A percentile compares a stretch with the other conserved stretches of the same genome.
phyloP scores from a whole-genome alignment of 2,329 filamentous ascomycete species.

The Paecilomyces dactylethromorphus region DNA sequence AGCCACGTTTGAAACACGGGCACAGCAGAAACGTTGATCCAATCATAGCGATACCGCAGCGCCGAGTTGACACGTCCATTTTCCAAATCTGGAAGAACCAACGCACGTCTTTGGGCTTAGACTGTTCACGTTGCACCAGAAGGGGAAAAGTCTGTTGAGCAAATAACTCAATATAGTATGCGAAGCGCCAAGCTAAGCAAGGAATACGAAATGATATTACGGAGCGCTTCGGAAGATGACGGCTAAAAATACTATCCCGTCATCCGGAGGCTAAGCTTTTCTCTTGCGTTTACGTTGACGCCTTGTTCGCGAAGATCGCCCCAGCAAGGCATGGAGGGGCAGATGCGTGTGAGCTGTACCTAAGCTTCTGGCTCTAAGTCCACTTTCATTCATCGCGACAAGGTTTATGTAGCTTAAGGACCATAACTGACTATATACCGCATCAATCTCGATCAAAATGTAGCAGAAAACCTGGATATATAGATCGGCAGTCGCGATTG shows the following conservation, averaged over 20 bases:
- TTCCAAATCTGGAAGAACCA: neutral
- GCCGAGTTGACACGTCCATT: neutral
- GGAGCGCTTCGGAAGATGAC: neutral
- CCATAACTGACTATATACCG: no score
- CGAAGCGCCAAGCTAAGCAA: neutral
- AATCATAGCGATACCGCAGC: neutral
- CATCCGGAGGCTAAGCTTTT: neutral
- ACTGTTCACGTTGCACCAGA: neutral
- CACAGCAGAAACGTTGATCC: neutral
- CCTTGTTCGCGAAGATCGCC: neutral
- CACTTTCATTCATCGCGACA: no score
- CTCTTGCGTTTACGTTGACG: neutral
- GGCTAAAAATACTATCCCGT: neutral
- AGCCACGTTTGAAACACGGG: neutral
- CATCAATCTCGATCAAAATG: no score
- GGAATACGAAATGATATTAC: neutral
- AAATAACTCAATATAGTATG: neutral
- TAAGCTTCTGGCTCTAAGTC: no score
- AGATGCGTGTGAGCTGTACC: neutral
- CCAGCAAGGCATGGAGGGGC: neutral
- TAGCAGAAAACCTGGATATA: no score
- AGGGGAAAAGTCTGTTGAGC: neutral
- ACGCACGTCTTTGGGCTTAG: neutral
- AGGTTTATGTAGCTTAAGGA: no score
- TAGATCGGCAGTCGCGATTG: no score